Evolutionary conservation across 805 yeast genomes (phyloP), one percentile per base, ranked within the genome.

Genomic region (Saccharomycopsis synnaedendra): DNA sequence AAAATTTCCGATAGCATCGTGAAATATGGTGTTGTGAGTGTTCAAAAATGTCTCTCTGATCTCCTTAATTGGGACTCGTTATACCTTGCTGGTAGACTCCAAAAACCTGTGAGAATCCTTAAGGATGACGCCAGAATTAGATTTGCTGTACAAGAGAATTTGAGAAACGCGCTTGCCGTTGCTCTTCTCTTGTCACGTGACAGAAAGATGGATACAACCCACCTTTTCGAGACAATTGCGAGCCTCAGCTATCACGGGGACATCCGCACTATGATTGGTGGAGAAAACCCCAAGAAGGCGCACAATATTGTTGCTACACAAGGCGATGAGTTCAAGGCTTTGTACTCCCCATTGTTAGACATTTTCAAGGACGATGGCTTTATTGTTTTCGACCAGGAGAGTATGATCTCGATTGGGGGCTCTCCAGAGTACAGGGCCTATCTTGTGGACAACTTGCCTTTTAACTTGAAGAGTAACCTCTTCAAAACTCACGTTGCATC

Each of bases 251-350:
- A 93, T 60, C 66, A 79, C 62, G 98, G 98, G 19, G 98, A 93
- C 61, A 82, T 88, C 32, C 75, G 98, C 56, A 81, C 87, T 75
- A 68, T 72, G 40, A 67, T 89, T 32, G 85, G 86, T 6, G 97
- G 96, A 1, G 98, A 93, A 62, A 85, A 93, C 61, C 96, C 97
- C 4, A 72, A 80, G 56, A 93, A 93, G 63, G 85, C 89, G 39
- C 68, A 70, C 43, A 93, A 93, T 60, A 93, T 93, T 52, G 97
- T 93, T 3, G 61, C 64, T 7, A 83, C 83, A 61, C 96, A 93
- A 63, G 73, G 76, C 53, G 64, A 66, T 19, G 72, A 76, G 53
- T 93, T 93, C 65, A 74, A 80, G 50, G 64, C 66, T 48, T 75
- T 93, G 57, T 93, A 93, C 59, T 65, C 69, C n/a, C 96, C 95